A percentile compares a stretch with the other conserved stretches of the same genome.
Conservation (phyloP, 2,329 filamentous ascomycete genomes). For the Lasiodiplodia citricola region DNA sequence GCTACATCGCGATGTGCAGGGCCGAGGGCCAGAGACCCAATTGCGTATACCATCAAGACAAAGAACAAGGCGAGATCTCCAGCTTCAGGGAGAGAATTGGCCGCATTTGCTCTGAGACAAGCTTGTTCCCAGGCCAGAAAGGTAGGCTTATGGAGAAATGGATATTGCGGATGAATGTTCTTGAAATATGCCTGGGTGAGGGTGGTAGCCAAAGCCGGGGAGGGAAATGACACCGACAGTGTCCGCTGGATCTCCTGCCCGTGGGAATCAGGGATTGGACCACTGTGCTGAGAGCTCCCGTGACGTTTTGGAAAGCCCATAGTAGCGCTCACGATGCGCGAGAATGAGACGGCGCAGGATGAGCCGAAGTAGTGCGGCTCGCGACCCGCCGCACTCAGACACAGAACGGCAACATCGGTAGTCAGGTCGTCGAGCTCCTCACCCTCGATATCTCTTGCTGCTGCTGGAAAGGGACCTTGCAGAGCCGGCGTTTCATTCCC, state of each 20-base stretch:
- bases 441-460: neutral
- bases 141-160: constrained; percentile 45
- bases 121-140: constrained; percentile 40
- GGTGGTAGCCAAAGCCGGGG: neutral
- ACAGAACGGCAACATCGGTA: constrained; percentile 41
- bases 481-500: neutral
- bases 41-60: constrained; percentile 33
- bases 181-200: constrained; percentile 44
- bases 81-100: neutral
- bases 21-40: constrained; percentile 32
- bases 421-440: constrained; percentile 31
- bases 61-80: constrained; percentile 27
- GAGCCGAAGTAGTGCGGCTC: constrained; percentile 48
- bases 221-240: neutral
- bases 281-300: neutral
- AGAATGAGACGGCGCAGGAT: constrained; percentile 44
- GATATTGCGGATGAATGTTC: constrained; percentile 47
- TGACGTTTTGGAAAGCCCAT: constrained; percentile 30
- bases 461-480: neutral
- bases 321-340: constrained; percentile 35
- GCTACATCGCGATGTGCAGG: constrained; percentile 26
- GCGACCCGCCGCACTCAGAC: constrained; percentile 39
- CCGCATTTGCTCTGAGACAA: constrained; percentile 30
- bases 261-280: neutral
- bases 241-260: neutral